Conservation (phyloP, 176 grass and related monocot species). For the Triticum turgidum region DNA sequence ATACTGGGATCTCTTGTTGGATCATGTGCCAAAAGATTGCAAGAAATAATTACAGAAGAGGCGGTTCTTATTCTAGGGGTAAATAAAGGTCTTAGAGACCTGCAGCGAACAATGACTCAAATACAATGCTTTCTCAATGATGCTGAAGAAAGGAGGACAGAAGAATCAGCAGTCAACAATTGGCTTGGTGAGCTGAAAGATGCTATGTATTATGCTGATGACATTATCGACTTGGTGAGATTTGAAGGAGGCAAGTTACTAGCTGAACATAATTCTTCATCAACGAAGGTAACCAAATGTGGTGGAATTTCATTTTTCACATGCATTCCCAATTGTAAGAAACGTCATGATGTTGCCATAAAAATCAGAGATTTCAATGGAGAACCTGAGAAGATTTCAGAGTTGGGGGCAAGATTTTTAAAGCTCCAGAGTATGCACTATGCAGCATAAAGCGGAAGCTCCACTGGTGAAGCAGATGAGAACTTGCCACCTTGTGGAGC, state of each 20-base stretch:
- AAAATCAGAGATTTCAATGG: background rate
- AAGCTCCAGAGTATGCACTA: background rate
- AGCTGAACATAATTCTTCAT: background rate
- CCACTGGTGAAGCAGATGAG: background rate
- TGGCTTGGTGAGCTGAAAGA: slow-evolving; percentile 48
- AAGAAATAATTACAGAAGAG: slow-evolving; percentile 14
- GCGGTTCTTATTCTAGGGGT: slow-evolving; percentile 19
- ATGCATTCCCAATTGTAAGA: background rate
- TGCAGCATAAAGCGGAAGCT: background rate
- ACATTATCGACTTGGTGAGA: slow-evolving; percentile 41
- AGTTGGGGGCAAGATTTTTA: background rate
- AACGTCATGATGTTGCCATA: background rate
- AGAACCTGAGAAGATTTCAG: background rate
- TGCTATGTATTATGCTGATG: slow-evolving; percentile 46
- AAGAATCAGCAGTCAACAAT: background rate
- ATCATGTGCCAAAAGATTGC: background rate
- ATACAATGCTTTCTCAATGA: slow-evolving; percentile 29
- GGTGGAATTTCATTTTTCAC: background rate
- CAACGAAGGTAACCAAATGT: background rate
- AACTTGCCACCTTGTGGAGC: slow-evolving; percentile 22
- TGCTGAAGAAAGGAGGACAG: slow-evolving; percentile 24
- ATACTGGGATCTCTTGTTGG: slow-evolving; percentile 15
- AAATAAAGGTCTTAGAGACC: slow-evolving; percentile 1
- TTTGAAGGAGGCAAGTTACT: slow-evolving; percentile 12
- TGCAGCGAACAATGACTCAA: background rate